Base-by-base conservation (phyloP, 1,139 yeast genomes). In the Suhomyces coccinellae region DNA sequence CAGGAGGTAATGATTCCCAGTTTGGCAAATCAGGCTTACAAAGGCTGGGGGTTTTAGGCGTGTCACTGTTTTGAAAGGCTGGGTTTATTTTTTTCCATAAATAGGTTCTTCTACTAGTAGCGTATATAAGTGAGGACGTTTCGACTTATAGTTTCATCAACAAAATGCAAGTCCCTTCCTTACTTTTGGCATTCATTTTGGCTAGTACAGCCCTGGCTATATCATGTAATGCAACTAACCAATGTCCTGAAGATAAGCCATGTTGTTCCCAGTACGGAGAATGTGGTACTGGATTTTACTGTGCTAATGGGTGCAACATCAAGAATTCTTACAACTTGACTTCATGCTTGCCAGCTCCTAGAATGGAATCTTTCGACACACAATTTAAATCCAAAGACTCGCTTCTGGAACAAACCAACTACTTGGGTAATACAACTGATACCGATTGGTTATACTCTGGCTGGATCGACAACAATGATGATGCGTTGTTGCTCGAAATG, bases 241-340 rank as follows among this genome's bases (percentile, higher is more conserved):
- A 66, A 12, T 89, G 96, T 67, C 96, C 96, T 0, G 77, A 80
- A 52, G 76, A 73, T 35, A 56, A 66, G 44, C 96, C 96, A 38
- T 89, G 96, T 61, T 89, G 97, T 62, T 83, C 90, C 15, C 88
- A 83, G 54, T 86, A 81, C 56, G 95, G 96, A 31, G 73, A 69
- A 14, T 89, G 97, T 73, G 96, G 96, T 43, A 75, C 84, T 13
- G 97, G 97, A 1, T 71, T 83, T 3, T 73, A 77, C 63, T 89
- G 97, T 71, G 72, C 88, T 38, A 91, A 89, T 38, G 93, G 95
- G n/a, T 87, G 96, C 66, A 88, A 87, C 62, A 81, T 87, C 34
- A 69, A 82, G 54, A 77, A 59, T 58, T 86, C 95, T 0, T 84
- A 63, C 65, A 79, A 78, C 57, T 62, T 78, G 45, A 58, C 78